Percentiles rank a stretch among this genome's conserved stretches.
These are phyloP conservation scores for Phaseolus coccineus DNA, from an alignment of 331 rosid species.

Conservation along the genomic window DNA sequence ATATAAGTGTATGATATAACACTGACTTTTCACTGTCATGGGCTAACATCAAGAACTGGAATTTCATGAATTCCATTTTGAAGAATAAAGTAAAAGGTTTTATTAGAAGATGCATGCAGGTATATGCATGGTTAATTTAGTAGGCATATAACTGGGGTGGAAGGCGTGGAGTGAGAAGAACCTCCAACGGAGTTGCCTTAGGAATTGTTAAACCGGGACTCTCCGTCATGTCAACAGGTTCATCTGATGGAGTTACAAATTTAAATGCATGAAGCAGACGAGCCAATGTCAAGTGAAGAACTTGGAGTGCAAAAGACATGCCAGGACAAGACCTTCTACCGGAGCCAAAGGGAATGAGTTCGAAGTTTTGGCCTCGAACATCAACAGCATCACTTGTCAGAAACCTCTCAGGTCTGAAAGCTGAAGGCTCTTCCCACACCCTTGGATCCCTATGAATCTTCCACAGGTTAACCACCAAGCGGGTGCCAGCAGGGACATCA, in stretches of 20 bases:
- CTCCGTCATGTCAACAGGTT: constrained; percentile 51
- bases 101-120: neutral
- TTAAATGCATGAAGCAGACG: constrained; percentile 54
- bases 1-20: neutral
- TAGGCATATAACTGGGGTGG: constrained; percentile 40
- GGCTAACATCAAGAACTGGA: neutral
- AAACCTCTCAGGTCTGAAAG: constrained; percentile 51
- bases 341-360: constrained; percentile 61
- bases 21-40: neutral
- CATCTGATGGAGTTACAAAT: constrained; percentile 41
- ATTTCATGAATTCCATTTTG: neutral
- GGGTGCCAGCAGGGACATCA: constrained; percentile 60
- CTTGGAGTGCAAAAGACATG: constrained; percentile 57
- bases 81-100: neutral
- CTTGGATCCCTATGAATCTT: constrained; percentile 65
- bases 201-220: constrained; percentile 52
- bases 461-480: constrained; percentile 60
- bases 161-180: constrained; percentile 53
- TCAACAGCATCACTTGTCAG: constrained; percentile 34
- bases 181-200: constrained; percentile 48
- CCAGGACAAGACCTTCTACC: constrained; percentile 63
- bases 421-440: constrained; percentile 52
- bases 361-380: constrained; percentile 53
- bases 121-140: neutral
- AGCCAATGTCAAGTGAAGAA: constrained; percentile 53